These are phyloP conservation scores for Ampelocalamus luodianensis DNA, from an alignment of 176 grass and related monocot species.

Conservation along the genomic window DNA sequence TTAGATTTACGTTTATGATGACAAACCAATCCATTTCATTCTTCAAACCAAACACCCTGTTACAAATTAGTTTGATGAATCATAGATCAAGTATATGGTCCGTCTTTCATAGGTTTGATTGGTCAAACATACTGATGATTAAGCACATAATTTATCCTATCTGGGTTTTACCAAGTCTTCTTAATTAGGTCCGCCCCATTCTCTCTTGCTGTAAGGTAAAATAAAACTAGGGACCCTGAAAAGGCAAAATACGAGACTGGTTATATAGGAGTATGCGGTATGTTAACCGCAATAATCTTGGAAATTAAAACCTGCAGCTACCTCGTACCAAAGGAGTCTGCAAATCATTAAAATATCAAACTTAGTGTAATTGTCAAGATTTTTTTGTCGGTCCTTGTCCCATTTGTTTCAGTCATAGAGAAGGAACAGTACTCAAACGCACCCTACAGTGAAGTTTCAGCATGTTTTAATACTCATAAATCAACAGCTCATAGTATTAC, in stretches of 20 bases:
- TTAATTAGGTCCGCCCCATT: not conserved
- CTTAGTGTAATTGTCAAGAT: not conserved
- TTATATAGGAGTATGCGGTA: not conserved
- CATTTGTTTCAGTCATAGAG: not conserved
- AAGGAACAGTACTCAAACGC: not conserved
- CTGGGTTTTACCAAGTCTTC: not conserved
- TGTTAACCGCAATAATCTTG: not conserved
- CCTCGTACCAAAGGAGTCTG: not conserved
- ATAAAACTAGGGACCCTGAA: not conserved
- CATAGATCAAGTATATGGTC: not conserved
- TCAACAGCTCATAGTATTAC: not conserved
- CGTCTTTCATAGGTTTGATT: conserved; percentile 9
- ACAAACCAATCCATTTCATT: no score
- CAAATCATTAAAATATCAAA: not conserved
- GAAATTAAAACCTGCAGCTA: not conserved
- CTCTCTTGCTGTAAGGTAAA: not conserved
- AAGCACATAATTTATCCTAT: not conserved
- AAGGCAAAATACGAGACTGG: not conserved
- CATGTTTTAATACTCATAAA: not conserved
- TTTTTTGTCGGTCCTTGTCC: not conserved
- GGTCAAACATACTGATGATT: conserved; percentile 15
- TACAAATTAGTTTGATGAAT: not conserved
- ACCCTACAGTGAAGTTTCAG: not conserved
- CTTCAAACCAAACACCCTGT: no score
- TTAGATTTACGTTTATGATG: no score